Conservation (phyloP, 768 basidiomycete genomes). For the Clathrus columnatus region DNA sequence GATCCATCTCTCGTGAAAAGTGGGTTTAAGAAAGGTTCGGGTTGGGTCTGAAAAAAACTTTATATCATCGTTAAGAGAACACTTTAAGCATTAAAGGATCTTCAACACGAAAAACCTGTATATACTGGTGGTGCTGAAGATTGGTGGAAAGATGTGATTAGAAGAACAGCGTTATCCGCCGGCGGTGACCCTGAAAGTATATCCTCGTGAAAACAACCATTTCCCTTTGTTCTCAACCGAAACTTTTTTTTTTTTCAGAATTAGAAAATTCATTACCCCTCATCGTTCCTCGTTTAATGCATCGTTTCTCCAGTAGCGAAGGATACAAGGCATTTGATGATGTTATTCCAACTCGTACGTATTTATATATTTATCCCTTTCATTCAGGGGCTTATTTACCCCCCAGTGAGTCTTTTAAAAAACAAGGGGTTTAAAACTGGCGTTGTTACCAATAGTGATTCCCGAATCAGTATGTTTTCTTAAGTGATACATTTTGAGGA, state of each 20-base stretch:
- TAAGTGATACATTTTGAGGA: too few relatives aligned
- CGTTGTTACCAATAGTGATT: constrained; percentile 65
- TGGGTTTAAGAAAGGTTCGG: constrained; percentile 39
- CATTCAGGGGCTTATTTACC: constrained; percentile 14
- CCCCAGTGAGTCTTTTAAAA: constrained; percentile 34
- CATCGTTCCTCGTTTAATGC: constrained; percentile 55
- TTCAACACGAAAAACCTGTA: constrained; percentile 51
- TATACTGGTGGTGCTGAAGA: constrained; percentile 43
- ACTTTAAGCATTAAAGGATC: constrained; percentile 33
- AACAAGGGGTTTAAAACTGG: constrained; percentile 42
- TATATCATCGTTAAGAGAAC: background rate
- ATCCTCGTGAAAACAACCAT: constrained; percentile 10
- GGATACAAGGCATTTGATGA: constrained; percentile 61
- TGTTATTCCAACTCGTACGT: constrained; percentile 37
- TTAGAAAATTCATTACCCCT: constrained; percentile 43
- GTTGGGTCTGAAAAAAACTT: background rate
- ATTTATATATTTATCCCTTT: background rate
- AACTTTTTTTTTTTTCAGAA: constrained; percentile 25
- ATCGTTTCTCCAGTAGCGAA: constrained; percentile 58
- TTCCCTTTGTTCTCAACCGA: background rate
- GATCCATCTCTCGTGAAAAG: constrained; percentile 40
- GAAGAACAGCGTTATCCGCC: constrained; percentile 63
- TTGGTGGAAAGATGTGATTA: constrained; percentile 80
- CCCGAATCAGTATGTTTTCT: constrained; percentile 50
- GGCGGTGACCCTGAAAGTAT: constrained; percentile 55